Base-by-base conservation (phyloP, 2,329 filamentous ascomycete genomes). In the Talaromyces pinophilus region DNA sequence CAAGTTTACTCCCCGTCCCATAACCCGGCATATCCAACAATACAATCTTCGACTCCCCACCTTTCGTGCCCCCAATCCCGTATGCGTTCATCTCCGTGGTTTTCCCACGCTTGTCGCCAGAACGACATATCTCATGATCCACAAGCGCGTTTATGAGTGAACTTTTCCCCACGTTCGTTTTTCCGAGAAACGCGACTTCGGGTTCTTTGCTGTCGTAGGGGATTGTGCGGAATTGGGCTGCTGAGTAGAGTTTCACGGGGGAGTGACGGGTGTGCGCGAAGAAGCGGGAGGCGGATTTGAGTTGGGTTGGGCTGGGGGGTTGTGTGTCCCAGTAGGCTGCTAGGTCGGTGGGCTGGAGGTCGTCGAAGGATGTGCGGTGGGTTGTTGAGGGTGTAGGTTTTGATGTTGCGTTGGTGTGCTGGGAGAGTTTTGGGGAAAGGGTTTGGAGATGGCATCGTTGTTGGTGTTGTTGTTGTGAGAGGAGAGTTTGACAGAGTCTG, bases 1-100 rank as follows among this genome's bases (percentile, higher is more conserved):
- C 85, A 8, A 81, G 75, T 40, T 84, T 78, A 72, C 86, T 87
- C 1, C 84, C 88, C 65, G 86, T 83, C 3, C 89, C 89, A 72
- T 92, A 92, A 0, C 89, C 89, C 0, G 89, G 90, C 85, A 90
- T 90, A 75, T 92, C 89, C 22, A 92, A 80, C 40, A 92, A 81
- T 0, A 88, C 83, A 33, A 90, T 72, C 69, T 80, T 83, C 19
- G 76, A 74, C 67, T 80, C 74, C 62, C 79, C 77, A 8, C 75
- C 76, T 63, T 77, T 82, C 57, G 75, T 78, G n/a, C 80, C 79
- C n/a, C 86, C 82, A 22, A 90, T 81, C 2, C 84, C 85, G 74
- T 88, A 91, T 0, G 86, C 86, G 69, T 90, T 90, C 86, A 91
- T 89, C 19, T 85, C 84, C 67, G 82, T 82, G 5, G 89, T 91